These are phyloP conservation scores for Simplicillium sp. DNA, from an alignment of 2,329 filamentous ascomycete genomes.

Conservation along the genomic window DNA sequence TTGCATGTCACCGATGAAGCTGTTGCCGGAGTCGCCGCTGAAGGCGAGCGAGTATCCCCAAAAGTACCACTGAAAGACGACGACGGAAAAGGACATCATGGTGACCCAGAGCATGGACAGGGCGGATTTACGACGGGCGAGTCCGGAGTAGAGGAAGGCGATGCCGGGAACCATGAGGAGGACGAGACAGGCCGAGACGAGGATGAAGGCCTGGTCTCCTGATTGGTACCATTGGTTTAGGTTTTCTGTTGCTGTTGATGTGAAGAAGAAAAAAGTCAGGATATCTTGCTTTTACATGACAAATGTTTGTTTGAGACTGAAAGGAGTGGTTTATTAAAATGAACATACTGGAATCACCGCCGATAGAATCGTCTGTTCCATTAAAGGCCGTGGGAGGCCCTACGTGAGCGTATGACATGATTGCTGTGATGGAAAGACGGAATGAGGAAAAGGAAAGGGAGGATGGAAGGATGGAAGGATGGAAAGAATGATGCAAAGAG, in stretches of 20 bases:
- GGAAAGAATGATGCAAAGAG: too few species aligned
- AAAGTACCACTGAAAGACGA: slow-evolving; percentile 99
- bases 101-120: slow-evolving; percentile 95
- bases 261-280: slow-evolving; percentile 1
- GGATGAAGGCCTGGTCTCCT: slow-evolving; percentile 90
- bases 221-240: slow-evolving; percentile 92
- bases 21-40: slow-evolving; percentile 69
- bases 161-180: slow-evolving; percentile 95
- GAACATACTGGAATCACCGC: slow-evolving; percentile 68
- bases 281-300: background rate
- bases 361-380: slow-evolving; percentile 52
- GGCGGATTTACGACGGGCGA: slow-evolving; percentile 95
- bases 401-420: slow-evolving; percentile 51
- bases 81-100: slow-evolving; percentile 85
- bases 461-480: background rate
- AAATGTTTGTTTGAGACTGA: background rate
- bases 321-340: background rate
- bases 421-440: background rate
- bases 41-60: slow-evolving; percentile 98
- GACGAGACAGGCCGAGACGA: slow-evolving; percentile 85
- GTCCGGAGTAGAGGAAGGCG: slow-evolving; percentile 92
- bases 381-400: slow-evolving; percentile 53
- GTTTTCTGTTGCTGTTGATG: slow-evolving; percentile 61
- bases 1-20: slow-evolving; percentile 83
- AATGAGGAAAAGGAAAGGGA: background rate